A percentile compares a stretch with the other conserved stretches of the same genome.
These are phyloP conservation scores for Ganoderma meredithae DNA, from an alignment of 1,284 basidiomycete species.

Conservation along the genomic window DNA sequence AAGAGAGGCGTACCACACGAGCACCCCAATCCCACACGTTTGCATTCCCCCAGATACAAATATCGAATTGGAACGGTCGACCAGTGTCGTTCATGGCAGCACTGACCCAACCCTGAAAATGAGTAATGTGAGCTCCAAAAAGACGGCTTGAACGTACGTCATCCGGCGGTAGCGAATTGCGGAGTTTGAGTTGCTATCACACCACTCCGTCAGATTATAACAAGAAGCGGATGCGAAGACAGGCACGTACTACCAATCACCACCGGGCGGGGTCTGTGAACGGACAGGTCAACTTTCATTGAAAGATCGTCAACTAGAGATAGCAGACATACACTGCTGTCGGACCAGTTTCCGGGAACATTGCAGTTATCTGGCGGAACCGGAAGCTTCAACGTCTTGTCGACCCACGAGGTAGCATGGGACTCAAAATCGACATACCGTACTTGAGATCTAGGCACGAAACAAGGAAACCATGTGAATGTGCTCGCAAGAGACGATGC, in stretches of 20 bases:
- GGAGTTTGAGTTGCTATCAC: slow-evolving; percentile 58
- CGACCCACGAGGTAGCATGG: background rate
- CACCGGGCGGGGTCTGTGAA: slow-evolving; percentile 46
- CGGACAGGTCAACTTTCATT: background rate
- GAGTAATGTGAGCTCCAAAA: slow-evolving; percentile 5
- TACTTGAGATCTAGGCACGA: slow-evolving; percentile 55
- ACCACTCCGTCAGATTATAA: background rate
- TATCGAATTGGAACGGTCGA: slow-evolving; percentile 53
- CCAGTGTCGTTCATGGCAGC: slow-evolving; percentile 49
- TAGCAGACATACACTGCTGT: slow-evolving; percentile 44
- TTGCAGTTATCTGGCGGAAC: slow-evolving; percentile 58
- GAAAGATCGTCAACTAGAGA: background rate
- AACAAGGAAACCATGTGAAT: background rate
- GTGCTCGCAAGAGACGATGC: background rate
- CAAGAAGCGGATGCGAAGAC: background rate
- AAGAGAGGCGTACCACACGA: slow-evolving; percentile 48
- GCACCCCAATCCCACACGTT: slow-evolving; percentile 64
- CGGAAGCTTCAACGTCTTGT: background rate
- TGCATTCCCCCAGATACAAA: slow-evolving; percentile 61
- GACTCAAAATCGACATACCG: slow-evolving; percentile 40
- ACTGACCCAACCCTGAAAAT: slow-evolving; percentile 36
- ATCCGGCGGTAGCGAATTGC: slow-evolving; percentile 62
- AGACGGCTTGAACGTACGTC: slow-evolving; percentile 47
- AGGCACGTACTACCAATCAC: slow-evolving; percentile 58
- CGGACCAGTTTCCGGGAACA: slow-evolving; percentile 60